Evolutionary conservation across 2,329 filamentous ascomycete genomes (phyloP).

Genomic region (Xenoacremonium recifei): DNA sequence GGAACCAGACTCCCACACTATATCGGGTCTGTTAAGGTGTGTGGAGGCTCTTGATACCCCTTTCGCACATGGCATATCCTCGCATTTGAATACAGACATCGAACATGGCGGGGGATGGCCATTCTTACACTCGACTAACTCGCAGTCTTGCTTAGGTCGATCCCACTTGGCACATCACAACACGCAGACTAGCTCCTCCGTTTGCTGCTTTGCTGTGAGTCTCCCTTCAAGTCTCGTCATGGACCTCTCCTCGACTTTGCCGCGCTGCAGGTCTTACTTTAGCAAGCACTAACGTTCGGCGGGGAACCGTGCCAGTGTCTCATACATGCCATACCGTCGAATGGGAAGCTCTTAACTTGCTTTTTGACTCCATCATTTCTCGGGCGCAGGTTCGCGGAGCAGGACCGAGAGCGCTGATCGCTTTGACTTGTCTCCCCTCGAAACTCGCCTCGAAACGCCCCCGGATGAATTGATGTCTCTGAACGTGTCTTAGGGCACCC

Average conservation of each 20-base stretch:
- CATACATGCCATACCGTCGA: constrained; percentile 8
- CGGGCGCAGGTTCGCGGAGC: constrained; percentile 14
- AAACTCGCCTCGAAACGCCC: not conserved
- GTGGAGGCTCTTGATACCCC: constrained; percentile 2
- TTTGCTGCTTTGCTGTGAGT: no score
- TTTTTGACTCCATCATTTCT: constrained; percentile 5
- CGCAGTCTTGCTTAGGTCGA: no score
- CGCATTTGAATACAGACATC: not conserved
- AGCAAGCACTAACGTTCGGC: constrained; percentile 8
- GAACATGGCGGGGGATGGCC: not conserved
- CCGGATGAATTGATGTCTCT: constrained; percentile 2
- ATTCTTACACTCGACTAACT: constrained; percentile 1
- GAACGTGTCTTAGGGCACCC: not conserved
- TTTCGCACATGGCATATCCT: not conserved
- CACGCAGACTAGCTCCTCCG: no score
- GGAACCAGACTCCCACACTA: constrained; percentile 4
- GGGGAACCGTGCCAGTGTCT: constrained; percentile 5
- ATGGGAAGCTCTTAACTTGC: constrained; percentile 7
- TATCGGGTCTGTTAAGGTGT: constrained; percentile 7
- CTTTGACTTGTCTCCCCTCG: not conserved
- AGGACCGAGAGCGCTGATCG: not conserved
- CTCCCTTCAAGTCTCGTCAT: no score
- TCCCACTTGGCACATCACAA: no score
- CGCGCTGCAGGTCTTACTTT: constrained; percentile 7
- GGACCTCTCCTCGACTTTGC: no score